Conservation (phyloP, 768 basidiomycete genomes). For the Lanmaoa pseudosensibilis region DNA sequence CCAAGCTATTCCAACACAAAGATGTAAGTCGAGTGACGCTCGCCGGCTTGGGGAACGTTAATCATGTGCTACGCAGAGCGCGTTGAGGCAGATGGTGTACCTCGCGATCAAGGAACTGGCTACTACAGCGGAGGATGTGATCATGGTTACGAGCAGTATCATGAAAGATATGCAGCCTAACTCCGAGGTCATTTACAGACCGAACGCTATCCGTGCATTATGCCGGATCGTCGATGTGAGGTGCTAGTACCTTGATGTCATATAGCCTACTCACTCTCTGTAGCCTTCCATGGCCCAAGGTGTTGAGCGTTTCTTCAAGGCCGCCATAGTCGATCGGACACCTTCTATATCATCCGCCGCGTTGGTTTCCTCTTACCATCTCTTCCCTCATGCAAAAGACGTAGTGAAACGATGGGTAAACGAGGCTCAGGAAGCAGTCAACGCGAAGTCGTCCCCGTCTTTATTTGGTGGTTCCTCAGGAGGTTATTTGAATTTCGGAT, state of each 20-base stretch:
- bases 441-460: constrained; percentile 73
- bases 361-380: constrained; percentile 94
- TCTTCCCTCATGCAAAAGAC: constrained; percentile 90
- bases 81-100: constrained; percentile 96
- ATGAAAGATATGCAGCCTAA: constrained; percentile 99
- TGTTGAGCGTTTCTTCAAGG: constrained; percentile 98
- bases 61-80: constrained; percentile 55
- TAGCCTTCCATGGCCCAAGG: constrained; percentile 99
- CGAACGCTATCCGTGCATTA: constrained; percentile 95
- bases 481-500: constrained; percentile 74
- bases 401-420: constrained; percentile 99
- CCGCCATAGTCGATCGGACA: constrained; percentile 96
- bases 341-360: constrained; percentile 95
- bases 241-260: constrained; percentile 36
- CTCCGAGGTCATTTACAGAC: constrained; percentile 96
- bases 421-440: constrained; percentile 95
- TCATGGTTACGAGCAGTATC: constrained; percentile 99
- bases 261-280: constrained; percentile 8
- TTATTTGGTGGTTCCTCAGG: constrained; percentile 60
- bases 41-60: not conserved
- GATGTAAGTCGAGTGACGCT: constrained; percentile 65
- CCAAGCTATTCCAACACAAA: constrained; percentile 98
- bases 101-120: constrained; percentile 98
- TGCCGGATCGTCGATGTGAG: constrained; percentile 97
- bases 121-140: constrained; percentile 94